These are phyloP conservation scores for Mortierella sp. DNA, from an alignment of 371 early-diverging fungal species.

Conservation along the genomic window DNA sequence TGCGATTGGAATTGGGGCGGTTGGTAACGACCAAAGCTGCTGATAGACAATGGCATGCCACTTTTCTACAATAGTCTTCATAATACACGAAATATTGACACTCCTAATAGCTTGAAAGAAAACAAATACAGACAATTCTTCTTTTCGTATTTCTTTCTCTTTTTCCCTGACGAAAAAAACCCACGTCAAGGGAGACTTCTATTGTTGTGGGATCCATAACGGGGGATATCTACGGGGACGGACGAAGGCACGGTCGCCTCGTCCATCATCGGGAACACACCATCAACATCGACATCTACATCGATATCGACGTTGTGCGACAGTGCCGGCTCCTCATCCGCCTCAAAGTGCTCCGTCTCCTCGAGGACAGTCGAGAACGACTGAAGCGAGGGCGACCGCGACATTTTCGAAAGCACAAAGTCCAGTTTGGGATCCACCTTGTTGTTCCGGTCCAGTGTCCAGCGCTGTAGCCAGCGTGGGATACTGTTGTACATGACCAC, in stretches of 20 bases:
- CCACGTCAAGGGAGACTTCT: conserved; percentile 1
- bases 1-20: conserved; percentile 11
- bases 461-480: conserved; percentile 50
- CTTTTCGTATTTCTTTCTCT: background rate
- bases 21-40: background rate
- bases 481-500: conserved; percentile 49
- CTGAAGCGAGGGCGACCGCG: conserved; percentile 13
- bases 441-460: conserved; percentile 41
- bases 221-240: conserved; percentile 7
- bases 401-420: conserved; percentile 21
- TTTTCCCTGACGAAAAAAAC: background rate
- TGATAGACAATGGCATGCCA: background rate
- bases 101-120: background rate
- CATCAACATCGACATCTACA: no score
- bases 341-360: background rate
- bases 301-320: background rate
- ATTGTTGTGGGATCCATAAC: background rate
- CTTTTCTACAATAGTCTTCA: background rate
- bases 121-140: background rate
- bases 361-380: conserved; percentile 13
- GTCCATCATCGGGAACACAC: no score
- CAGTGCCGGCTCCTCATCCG: background rate
- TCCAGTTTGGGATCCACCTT: conserved; percentile 30
- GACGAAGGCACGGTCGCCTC: background rate
- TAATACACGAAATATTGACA: background rate